Base-by-base conservation (phyloP, 2,329 filamentous ascomycete species). In the Phaeophleospora eucalypticola region DNA sequence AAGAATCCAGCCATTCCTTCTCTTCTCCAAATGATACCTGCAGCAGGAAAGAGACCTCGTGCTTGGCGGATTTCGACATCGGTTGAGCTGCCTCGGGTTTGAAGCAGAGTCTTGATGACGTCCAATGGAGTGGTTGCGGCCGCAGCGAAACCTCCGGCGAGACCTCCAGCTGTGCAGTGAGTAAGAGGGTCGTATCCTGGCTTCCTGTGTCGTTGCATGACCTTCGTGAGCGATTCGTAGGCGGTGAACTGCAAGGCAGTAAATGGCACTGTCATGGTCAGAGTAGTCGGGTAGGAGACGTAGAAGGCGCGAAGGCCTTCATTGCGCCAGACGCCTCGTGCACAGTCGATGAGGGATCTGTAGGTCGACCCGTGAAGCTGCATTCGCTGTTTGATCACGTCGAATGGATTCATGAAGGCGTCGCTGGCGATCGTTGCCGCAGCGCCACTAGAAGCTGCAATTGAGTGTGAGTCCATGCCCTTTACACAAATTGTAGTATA, bases 361-460 rank as follows among this genome's bases (percentile, higher is more conserved):
- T 97, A 95, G 57, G 83, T 83, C n/a, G 91, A 97, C 63, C 93
- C 87, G 67, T 95, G 88, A 49, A 98, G 87, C 70, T 98, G 93
- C 93, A 98, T 98, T 61, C 93, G 87, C 70, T 98, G 93, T 73
- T 98, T 98, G 75, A 98, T 95, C 52, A 98, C 93, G 73, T 98
- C 93, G 67, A 98, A 98, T 17, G 93, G 93, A 66, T 97, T 98
- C 93, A 98, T 98, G 57, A 98, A 82, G 45, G 93, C 93, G 75
- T 98, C 93, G 68, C 90, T 96, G 29, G 91, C 88, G 67, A 97
- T 96, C 6, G 93, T 97, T 56, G 93, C 93, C 60, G 87, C 87
- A 51, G 93, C 91, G 70, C 93, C 93, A 65, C 89, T 95, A 53
- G 89, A 85, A 52, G 89, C 93, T 95, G 65, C 29, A 33, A 20